Evolutionary conservation across 768 basidiomycete species (phyloP).

Genomic region (Botryobasidium botryosum): DNA sequence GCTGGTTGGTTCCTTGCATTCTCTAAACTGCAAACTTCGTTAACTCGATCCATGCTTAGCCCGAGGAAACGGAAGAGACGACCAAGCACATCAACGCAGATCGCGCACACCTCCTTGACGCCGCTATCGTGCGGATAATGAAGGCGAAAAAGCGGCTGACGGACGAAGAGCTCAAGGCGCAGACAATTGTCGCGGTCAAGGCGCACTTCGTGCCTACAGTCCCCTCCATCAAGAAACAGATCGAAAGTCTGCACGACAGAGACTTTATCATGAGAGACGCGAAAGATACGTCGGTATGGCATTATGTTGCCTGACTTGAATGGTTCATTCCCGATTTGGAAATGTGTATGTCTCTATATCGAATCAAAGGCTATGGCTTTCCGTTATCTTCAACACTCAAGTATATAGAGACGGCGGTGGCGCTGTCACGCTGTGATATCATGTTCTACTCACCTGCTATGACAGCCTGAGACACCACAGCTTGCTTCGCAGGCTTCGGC

Average conservation of each 20-base stretch:
- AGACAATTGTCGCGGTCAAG: slow-evolving; percentile 75
- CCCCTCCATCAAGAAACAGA: slow-evolving; percentile 66
- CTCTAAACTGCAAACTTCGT: neutral
- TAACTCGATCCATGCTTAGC: slow-evolving; percentile 26
- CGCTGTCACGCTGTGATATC: no score
- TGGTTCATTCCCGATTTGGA: no score
- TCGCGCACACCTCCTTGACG: slow-evolving; percentile 71
- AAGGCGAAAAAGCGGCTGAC: slow-evolving; percentile 76
- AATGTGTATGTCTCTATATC: no score
- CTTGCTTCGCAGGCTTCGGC: no score
- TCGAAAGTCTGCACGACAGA: slow-evolving; percentile 65
- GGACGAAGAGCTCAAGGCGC: slow-evolving; percentile 62
- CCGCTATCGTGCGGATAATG: slow-evolving; percentile 94
- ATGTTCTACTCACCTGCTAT: no score
- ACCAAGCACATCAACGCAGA: slow-evolving; percentile 76
- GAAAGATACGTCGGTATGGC: slow-evolving; percentile 49
- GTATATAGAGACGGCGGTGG: no score
- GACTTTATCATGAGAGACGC: slow-evolving; percentile 43
- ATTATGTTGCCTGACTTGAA: slow-evolving; percentile 55
- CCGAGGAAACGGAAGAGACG: slow-evolving; percentile 72
- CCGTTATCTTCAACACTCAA: no score
- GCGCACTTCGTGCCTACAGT: slow-evolving; percentile 78
- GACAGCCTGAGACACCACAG: no score
- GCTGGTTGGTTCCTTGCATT: slow-evolving; percentile 37
- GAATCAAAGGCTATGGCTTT: no score